Evolutionary conservation across 1,139 yeast genomes (phyloP).

Genomic region (Suhomyces taliae): DNA sequence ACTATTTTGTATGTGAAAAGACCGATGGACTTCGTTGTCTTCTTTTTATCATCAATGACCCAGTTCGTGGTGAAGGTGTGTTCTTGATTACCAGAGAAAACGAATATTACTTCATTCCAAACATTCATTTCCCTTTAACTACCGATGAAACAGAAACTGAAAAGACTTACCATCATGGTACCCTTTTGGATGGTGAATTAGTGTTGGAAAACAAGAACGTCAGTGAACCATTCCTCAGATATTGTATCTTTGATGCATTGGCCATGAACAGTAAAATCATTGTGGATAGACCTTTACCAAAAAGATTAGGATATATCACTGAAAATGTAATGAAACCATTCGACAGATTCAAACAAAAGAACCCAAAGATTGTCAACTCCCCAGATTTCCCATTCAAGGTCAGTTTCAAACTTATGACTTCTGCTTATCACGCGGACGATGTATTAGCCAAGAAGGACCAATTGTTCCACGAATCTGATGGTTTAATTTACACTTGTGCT

Average conservation of each 20-base stretch:
- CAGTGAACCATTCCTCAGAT: constrained; percentile 56
- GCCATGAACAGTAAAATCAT: constrained; percentile 76
- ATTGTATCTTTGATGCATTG: constrained; percentile 86
- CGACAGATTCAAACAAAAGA: constrained; percentile 59
- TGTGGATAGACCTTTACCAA: constrained; percentile 68
- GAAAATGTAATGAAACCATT: constrained; percentile 83
- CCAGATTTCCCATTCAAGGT: constrained; percentile 79
- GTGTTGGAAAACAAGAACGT: constrained; percentile 57
- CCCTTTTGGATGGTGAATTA: constrained; percentile 90
- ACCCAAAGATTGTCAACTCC: constrained; percentile 71
- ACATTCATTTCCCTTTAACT: constrained; percentile 75
- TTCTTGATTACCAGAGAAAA: constrained; percentile 80
- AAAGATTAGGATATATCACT: constrained; percentile 85
- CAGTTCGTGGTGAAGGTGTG: constrained; percentile 74
- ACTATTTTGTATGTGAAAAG: constrained; percentile 91
- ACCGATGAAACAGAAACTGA: constrained; percentile 51
- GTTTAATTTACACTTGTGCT: constrained; percentile 89
- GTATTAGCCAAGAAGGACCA: constrained; percentile 74
- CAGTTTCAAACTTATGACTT: constrained; percentile 83
- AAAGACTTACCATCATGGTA: constrained; percentile 73
- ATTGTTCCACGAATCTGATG: constrained; percentile 88
- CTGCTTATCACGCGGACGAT: constrained; percentile 73
- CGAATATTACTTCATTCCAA: constrained; percentile 77
- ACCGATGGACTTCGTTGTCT: constrained; percentile 90
- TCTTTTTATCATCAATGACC: constrained; percentile 65